Evolutionary conservation across 495 filamentous ascomycete species (phyloP), one percentile per base, ranked within the genome.

Genomic region (Alectoria sarmentosa): DNA sequence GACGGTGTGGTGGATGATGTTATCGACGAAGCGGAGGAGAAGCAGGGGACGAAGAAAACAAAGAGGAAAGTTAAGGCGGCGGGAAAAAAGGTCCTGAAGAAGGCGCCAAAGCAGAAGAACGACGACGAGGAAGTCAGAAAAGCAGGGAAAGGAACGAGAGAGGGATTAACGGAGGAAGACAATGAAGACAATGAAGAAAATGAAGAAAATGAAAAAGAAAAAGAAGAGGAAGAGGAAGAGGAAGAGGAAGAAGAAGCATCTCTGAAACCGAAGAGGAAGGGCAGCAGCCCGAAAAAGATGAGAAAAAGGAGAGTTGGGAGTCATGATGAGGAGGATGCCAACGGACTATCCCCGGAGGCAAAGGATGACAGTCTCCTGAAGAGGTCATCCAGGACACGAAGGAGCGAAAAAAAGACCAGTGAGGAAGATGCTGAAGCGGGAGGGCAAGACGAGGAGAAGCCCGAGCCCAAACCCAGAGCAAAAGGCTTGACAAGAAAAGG

Each of bases 11-110:
- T 85, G 28, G 76, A 87, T 34, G 79, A 84, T 66, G 76, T 85
- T 42, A 76, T 77, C 36, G 76, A 78, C 3, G 85, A 88, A 74
- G 83, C 81, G 17, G 80, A 82, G 57, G 84, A 86, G 73, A 83
- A 85, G 69, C 70, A 80, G 42, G 70, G 86, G n/a, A 76, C 78
- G 69, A 78, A 81, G 62, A 71, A 79, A 63, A 72, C 76, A 14
- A 77, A 77, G 38, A 75, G 76, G 30, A 74, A 73, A 17, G 71
- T 69, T 74, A 78, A 42, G 75, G 73, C 54, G 69, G 73, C 17
- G 70, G 69, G 41, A 67, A 69, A 74, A 60, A 75, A 75, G 56
- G 76, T 73, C 4, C 71, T 72, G 36, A 67, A 49, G 13, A 65
- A 58, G 13, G 37, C 30, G 34, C 46, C 58, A 19, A 62, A 32